These are phyloP conservation scores for Calonectria leucothoes DNA, from an alignment of 2,329 filamentous ascomycete species.

Conservation along the genomic window DNA sequence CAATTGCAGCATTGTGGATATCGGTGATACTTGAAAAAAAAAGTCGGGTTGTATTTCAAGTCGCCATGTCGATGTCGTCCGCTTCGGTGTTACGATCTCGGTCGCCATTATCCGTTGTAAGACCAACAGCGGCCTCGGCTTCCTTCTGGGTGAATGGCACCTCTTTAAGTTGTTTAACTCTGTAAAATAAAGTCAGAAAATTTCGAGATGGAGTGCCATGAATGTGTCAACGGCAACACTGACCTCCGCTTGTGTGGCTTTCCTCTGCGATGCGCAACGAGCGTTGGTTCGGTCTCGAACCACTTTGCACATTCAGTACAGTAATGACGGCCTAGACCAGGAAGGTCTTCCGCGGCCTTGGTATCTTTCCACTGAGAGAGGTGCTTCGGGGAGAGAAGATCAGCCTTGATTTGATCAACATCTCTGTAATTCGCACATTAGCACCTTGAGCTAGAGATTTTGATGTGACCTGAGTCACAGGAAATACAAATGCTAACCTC, in stretches of 20 bases:
- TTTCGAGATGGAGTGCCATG: background rate
- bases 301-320: constrained; percentile 96
- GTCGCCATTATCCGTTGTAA: constrained; percentile 73
- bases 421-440: constrained; percentile 70
- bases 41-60: constrained; percentile 33
- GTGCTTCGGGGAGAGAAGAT: constrained; percentile 83
- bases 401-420: constrained; percentile 90
- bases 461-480: background rate
- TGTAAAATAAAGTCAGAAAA: constrained; percentile 51
- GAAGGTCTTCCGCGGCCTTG: constrained; percentile 87
- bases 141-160: constrained; percentile 89
- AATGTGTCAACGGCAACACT: constrained; percentile 23
- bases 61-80: constrained; percentile 49
- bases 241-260: constrained; percentile 93
- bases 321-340: constrained; percentile 86
- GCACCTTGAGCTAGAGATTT: background rate
- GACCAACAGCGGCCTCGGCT: constrained; percentile 82
- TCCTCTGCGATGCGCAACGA: constrained; percentile 81
- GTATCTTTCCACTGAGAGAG: constrained; percentile 81
- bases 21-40: constrained; percentile 16
- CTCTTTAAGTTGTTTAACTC: constrained; percentile 84
- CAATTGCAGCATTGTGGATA: background rate
- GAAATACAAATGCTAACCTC: constrained; percentile 57
- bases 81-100: constrained; percentile 27
- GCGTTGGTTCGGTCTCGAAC: constrained; percentile 87